Evolutionary conservation across 2,329 filamentous ascomycete genomes (phyloP).

Genomic region (Claviceps sp.): DNA sequence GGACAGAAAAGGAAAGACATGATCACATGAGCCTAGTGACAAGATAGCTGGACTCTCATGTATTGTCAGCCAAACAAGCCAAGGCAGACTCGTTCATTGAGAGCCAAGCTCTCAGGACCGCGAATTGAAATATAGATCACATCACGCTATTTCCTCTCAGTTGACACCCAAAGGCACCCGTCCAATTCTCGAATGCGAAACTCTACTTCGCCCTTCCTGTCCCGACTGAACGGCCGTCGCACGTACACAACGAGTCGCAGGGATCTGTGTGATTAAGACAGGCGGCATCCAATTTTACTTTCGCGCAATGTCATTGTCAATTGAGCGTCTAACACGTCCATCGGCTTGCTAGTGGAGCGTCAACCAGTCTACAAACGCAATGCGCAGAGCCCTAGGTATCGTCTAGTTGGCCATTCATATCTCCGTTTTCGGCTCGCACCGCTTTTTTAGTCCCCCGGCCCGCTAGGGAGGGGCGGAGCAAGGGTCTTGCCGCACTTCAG

Average conservation of each 20-base stretch:
- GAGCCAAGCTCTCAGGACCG: background rate
- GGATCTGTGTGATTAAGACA: background rate
- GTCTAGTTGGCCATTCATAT: conserved; percentile 1
- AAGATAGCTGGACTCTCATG: background rate
- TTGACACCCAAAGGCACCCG: background rate
- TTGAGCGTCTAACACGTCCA: conserved; percentile 23
- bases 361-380: background rate
- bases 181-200: background rate
- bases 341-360: conserved; percentile 11
- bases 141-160: background rate
- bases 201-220: background rate
- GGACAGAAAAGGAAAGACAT: background rate
- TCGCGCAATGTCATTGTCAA: conserved; percentile 12
- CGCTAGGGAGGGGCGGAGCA: conserved; percentile 10
- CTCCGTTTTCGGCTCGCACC: conserved; percentile 24
- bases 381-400: background rate
- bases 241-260: background rate
- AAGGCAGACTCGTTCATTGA: background rate
- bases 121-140: background rate
- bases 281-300: conserved; percentile 8
- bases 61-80: background rate
- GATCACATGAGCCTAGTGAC: background rate
- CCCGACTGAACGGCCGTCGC: background rate
- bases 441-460: conserved; percentile 16
- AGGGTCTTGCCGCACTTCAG: conserved; percentile 12